Conservation (phyloP, 768 basidiomycete genomes). For the Amanita phalloides region DNA sequence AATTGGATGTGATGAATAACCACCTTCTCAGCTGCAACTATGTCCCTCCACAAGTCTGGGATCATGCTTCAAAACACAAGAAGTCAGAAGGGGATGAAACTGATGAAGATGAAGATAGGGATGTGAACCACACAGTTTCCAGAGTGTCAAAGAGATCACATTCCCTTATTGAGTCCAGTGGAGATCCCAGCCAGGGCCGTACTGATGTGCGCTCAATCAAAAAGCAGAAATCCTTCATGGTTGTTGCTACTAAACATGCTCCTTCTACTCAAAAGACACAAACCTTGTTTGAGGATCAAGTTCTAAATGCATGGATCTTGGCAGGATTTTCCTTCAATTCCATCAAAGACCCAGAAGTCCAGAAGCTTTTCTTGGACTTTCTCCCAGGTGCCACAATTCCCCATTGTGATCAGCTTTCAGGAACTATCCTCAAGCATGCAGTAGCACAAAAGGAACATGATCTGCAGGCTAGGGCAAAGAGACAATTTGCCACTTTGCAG, state of each 20-base stretch:
- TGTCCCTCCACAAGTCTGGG: no score
- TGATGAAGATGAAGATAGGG: no score
- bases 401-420: conserved; percentile 5
- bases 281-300: conserved; percentile 6
- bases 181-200: neutral
- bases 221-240: neutral
- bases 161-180: neutral
- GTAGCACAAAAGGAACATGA: neutral
- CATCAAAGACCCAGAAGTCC: conserved; percentile 8
- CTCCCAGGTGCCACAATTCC: conserved; percentile 5
- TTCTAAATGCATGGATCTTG: conserved; percentile 6
- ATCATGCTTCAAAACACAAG: no score
- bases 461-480: conserved; percentile 5
- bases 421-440: conserved; percentile 6
- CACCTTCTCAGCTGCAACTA: neutral
- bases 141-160: neutral
- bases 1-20: neutral
- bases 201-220: neutral
- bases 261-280: neutral
- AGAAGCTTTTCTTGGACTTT: conserved; percentile 4
- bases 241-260: neutral
- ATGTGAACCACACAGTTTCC: no score
- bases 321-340: conserved; percentile 4
- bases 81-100: no score
- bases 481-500: conserved; percentile 15